Evolutionary conservation across 371 early-diverging fungal species (phyloP), one percentile per base, ranked within the genome.

Genomic region (Rhizopus arrhizus): DNA sequence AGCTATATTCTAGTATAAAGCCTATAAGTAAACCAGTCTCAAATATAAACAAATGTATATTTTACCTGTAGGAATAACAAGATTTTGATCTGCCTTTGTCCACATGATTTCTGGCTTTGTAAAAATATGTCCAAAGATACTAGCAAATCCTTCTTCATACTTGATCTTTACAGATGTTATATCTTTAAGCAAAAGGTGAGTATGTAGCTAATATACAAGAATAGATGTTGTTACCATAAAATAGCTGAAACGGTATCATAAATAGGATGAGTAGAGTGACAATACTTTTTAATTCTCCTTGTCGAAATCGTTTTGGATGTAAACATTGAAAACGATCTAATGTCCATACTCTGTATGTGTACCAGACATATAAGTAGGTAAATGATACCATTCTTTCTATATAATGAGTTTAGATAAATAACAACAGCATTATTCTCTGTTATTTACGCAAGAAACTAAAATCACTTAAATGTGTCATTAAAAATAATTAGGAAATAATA

Each of bases 231-330:
- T 41, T 75, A 72, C 80, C 80, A 61, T 79, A 82, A 62, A 72
- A 68, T 47, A 77, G 52, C 65, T 75, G 78, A 61, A 77, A 80
- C n/a, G 80, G 80, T 74, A 82, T 65, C 70, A 75, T 70, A 15
- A 82, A 62, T 31, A 76, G 34, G 56, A 79, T 64, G 41, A 82
- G 56, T 12, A 75, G 15, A 8, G 82, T 79, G 33, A 79, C 74
- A 10, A 79, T 74, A 22, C 76, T 72, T 58, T 82, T 82, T 16
- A 82, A 54, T 42, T 82, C 82, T 8, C 80, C 80, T 57, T 75
- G 69, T 32, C 64, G 64, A 50, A 79, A 69, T n/a, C 69, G 66
- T 29, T 62, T 68, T 10, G 68, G 71, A 16, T 56, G 56, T 32
- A 79, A 52, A 36, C 80, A 79, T 58, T 58, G 53, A 31, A 79